phyloP scores from a whole-genome alignment of 2,329 filamentous ascomycete species.

The Claviceps lovelessii region DNA sequence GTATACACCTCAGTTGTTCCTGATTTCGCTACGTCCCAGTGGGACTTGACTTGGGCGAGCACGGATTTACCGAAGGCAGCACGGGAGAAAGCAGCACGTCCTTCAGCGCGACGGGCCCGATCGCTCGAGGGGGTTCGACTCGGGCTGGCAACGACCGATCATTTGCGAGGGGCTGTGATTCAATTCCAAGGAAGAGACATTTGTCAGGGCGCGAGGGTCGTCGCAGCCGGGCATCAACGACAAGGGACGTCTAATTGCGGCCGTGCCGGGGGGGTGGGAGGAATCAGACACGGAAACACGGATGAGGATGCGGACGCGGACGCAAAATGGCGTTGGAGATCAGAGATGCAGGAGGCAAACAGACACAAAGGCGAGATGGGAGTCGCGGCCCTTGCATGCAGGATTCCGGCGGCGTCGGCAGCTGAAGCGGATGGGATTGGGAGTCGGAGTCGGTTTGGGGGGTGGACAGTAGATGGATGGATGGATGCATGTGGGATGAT shows the following conservation, averaged over 20 bases:
- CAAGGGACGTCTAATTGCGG: background rate
- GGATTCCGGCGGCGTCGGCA: background rate
- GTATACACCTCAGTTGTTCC: background rate
- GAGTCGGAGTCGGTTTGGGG: background rate
- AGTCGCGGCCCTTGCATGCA: background rate
- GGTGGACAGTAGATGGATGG: background rate
- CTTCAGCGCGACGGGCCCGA: background rate
- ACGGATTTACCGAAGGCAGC: background rate
- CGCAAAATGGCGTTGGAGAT: background rate
- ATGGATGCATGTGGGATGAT: background rate
- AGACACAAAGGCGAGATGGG: background rate
- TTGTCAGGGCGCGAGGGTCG: background rate
- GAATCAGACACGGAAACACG: no score
- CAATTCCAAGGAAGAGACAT: slow-evolving; percentile 3
- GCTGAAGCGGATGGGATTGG: background rate
- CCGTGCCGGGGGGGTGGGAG: background rate
- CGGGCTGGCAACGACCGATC: slow-evolving; percentile 1
- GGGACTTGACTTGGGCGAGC: background rate
- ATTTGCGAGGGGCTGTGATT: background rate
- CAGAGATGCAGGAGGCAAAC: background rate
- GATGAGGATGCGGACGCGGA: background rate
- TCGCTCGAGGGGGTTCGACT: background rate
- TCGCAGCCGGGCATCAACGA: background rate
- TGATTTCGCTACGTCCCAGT: background rate
- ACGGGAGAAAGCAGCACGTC: background rate